phyloP scores from a whole-genome alignment of 352 stramenopile species.

The Plasmopara muralis region DNA sequence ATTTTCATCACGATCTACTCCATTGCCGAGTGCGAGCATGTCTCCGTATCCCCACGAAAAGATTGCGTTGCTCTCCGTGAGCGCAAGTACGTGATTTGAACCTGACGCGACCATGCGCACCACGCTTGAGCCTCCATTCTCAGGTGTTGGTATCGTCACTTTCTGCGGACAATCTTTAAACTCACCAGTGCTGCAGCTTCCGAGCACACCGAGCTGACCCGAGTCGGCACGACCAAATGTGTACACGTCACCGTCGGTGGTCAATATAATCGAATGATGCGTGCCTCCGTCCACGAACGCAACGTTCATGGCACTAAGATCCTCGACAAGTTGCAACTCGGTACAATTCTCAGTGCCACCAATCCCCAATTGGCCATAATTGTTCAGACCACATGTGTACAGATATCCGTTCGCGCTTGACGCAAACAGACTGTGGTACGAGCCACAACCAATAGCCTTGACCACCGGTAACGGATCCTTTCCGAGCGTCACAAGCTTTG shows the following conservation, averaged over 20 bases:
- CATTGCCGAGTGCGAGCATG: slow-evolving; percentile 87
- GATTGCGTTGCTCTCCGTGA: slow-evolving; percentile 68
- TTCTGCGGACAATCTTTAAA: slow-evolving; percentile 79
- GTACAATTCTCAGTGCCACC: slow-evolving; percentile 74
- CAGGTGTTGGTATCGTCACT: slow-evolving; percentile 39
- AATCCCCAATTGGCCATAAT: slow-evolving; percentile 96
- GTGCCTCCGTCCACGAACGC: slow-evolving; percentile 80
- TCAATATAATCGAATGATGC: slow-evolving; percentile 92
- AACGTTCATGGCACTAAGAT: slow-evolving; percentile 57
- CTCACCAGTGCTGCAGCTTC: slow-evolving; percentile 61
- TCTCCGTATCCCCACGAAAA: slow-evolving; percentile 92
- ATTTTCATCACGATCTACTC: slow-evolving; percentile 73
- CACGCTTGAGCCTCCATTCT: slow-evolving; percentile 15
- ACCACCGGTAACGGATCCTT: slow-evolving; percentile 40
- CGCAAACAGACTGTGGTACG: slow-evolving; percentile 82
- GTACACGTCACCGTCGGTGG: slow-evolving; percentile 82
- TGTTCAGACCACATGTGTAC: slow-evolving; percentile 92
- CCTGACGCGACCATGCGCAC: slow-evolving; percentile 61
- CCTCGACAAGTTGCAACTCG: slow-evolving; percentile 68
- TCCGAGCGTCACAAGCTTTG: slow-evolving; percentile 57
- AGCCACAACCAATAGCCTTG: slow-evolving; percentile 83
- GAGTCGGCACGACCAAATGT: slow-evolving; percentile 92
- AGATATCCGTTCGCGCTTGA: slow-evolving; percentile 66
- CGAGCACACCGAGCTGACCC: slow-evolving; percentile 86
- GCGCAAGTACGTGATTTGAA: slow-evolving; percentile 82